Base-by-base conservation (phyloP, 2,329 filamentous ascomycete genomes). In the Aspergillus costaricaensis region DNA sequence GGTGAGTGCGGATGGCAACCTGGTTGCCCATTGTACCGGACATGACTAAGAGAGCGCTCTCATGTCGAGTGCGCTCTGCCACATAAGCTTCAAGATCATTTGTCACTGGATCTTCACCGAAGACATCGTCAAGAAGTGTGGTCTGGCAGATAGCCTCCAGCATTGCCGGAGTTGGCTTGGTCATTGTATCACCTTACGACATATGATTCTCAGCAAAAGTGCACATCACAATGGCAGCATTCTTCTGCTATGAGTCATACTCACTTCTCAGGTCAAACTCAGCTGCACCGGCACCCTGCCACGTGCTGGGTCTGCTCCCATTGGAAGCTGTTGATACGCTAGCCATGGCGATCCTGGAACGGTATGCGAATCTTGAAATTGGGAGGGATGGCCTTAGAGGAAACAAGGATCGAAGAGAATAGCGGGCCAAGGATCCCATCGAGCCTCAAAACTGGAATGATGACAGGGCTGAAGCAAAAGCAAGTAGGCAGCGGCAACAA, bases 11-110 rank as follows among this genome's bases (percentile, higher is more conserved):
- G 44, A 96, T 83, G 0, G 90, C 88, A 17, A 97, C 81, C 74
- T 96, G 92, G 77, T 97, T 97, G 43, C 92, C 92, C 92, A 96
- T 96, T 4, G 93, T 96, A 3, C 94, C 94, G 0, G 91, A 95
- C 61, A 96, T 82, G 58, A 96, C 91, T 57, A 96, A 88, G 4
- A 97, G 81, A 0, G 86, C 90, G 7, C 86, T 87, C 69, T 92
- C 88, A 68, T 96, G 92, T 67, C 86, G 86, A 0, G 91, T 86
- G 3, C 96, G 83, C 32, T 83, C 73, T 17, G 92, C 91, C 48
- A 96, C 83, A 73, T 90, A 88, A 49, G 83, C 78, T 75, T 97
- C 91, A 43, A 98, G 86, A 23, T 85, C 82, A 54, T 84, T 87
- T 1, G 94, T 97, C 0, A 89, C 92, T 0, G 85, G 81, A 70